Evolutionary conservation across 2,329 filamentous ascomycete species (phyloP).

Genomic region (Trichophyton verrucosum): DNA sequence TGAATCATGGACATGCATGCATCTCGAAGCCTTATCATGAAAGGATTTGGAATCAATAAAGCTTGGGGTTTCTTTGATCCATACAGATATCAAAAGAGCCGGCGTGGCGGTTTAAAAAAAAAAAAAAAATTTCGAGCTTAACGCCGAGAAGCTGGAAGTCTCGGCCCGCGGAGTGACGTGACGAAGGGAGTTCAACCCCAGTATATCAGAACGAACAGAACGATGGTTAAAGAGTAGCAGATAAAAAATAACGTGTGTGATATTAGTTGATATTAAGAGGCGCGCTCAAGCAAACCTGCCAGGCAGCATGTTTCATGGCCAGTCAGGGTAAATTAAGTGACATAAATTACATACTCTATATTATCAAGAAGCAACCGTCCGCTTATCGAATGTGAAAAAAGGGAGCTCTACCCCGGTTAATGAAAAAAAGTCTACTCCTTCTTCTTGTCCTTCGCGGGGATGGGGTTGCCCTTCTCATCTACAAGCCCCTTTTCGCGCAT

Average conservation of each 20-base stretch:
- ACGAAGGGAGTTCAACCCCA: not conserved
- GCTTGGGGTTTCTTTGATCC: not conserved
- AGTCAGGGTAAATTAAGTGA: not conserved
- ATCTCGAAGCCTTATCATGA: not conserved
- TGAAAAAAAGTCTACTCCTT: not conserved
- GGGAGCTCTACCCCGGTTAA: not conserved
- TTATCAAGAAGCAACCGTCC: not conserved
- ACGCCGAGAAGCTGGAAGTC: not conserved
- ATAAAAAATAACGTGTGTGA: not conserved
- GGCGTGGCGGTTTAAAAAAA: not conserved
- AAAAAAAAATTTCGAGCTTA: not conserved
- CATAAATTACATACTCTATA: not conserved
- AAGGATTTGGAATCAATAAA: not conserved
- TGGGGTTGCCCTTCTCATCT: slow-evolving; percentile 3
- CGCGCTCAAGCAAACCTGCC: not conserved
- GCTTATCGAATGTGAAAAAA: not conserved
- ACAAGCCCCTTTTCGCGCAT: slow-evolving; percentile 8
- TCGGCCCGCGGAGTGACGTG: not conserved
- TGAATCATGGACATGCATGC: not conserved
- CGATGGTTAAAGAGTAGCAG: not conserved
- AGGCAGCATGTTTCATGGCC: not conserved
- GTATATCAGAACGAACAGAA: not conserved
- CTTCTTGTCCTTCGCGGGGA: slow-evolving; percentile 2
- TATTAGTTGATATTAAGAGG: not conserved
- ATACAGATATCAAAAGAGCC: not conserved